Conservation (phyloP, 2,329 filamentous ascomycete species). For the Clathrospora elynae region DNA sequence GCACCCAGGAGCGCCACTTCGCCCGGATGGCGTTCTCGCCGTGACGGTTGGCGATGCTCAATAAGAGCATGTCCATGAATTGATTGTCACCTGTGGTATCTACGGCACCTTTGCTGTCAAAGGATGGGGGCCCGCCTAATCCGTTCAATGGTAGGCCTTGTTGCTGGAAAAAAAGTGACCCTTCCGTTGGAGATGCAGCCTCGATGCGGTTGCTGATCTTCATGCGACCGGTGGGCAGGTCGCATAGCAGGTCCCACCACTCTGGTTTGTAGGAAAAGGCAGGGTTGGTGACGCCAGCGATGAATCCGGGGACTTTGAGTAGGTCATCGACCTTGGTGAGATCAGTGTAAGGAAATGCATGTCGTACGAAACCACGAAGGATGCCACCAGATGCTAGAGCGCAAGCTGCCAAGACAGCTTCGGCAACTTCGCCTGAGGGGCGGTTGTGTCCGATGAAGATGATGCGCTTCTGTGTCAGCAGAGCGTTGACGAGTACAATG, state of each 20-base stretch:
- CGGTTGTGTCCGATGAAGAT: slow-evolving; percentile 96
- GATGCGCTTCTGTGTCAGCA: slow-evolving; percentile 93
- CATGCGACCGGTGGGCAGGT: slow-evolving; percentile 87
- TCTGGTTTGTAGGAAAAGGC: slow-evolving; percentile 93
- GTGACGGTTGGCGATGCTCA: slow-evolving; percentile 81
- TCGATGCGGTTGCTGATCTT: slow-evolving; percentile 93
- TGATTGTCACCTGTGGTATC: slow-evolving; percentile 85
- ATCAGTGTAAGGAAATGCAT: slow-evolving; percentile 98
- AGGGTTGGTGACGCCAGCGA: slow-evolving; percentile 96
- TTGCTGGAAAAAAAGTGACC: slow-evolving; percentile 84
- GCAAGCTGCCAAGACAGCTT: slow-evolving; percentile 97
- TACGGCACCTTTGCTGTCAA: slow-evolving; percentile 44
- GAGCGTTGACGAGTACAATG: slow-evolving; percentile 90
- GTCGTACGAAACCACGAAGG: slow-evolving; percentile 90
- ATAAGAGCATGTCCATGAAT: slow-evolving; percentile 86
- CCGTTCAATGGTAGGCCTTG: slow-evolving; percentile 52
- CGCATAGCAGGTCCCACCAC: slow-evolving; percentile 98
- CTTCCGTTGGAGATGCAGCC: slow-evolving; percentile 78
- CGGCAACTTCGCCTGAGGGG: slow-evolving; percentile 92
- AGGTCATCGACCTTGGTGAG: slow-evolving; percentile 97
- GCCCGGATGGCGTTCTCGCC: slow-evolving; percentile 85
- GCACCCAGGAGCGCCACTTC: slow-evolving; percentile 94
- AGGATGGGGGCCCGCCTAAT: slow-evolving; percentile 19
- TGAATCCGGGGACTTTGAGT: slow-evolving; percentile 93
- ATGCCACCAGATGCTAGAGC: slow-evolving; percentile 89